Conservation (phyloP, 768 basidiomycete genomes). For the Scleroderma citrinum region DNA sequence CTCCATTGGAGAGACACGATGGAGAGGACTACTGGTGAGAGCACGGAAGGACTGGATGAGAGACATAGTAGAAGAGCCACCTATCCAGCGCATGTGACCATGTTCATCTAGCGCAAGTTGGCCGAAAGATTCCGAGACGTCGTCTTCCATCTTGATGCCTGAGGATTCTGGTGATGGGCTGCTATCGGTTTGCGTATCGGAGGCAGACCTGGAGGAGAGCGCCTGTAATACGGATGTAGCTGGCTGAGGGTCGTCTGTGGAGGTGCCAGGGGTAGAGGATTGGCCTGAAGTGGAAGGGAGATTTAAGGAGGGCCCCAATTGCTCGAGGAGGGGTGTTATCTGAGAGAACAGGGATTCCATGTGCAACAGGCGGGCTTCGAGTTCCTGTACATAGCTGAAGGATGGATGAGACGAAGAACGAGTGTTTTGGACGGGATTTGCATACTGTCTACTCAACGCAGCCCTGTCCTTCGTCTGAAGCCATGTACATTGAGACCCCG, state of each 20-base stretch:
- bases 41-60: conserved; percentile 84
- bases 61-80: conserved; percentile 88
- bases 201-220: conserved; percentile 33
- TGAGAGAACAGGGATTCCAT: conserved; percentile 86
- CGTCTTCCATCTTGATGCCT: conserved; percentile 45
- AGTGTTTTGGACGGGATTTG: conserved; percentile 9
- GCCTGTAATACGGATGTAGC: conserved; percentile 29
- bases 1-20: conserved; percentile 78
- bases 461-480: conserved; percentile 89
- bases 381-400: conserved; percentile 82
- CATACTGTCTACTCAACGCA: conserved; percentile 84
- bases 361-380: conserved; percentile 79
- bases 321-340: conserved; percentile 72
- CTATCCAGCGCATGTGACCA: conserved; percentile 89
- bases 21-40: conserved; percentile 63
- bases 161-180: conserved; percentile 30
- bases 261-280: conserved; percentile 15
- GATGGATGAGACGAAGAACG: conserved; percentile 14
- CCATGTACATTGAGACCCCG: conserved; percentile 80
- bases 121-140: conserved; percentile 80
- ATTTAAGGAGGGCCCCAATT: conserved; percentile 53
- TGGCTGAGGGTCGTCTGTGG: conserved; percentile 15
- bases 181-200: conserved; percentile 29
- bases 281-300: conserved; percentile 32
- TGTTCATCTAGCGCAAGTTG: conserved; percentile 86